These are phyloP conservation scores for Panus rudis DNA, from an alignment of 768 basidiomycete genomes.

Conservation along the genomic window DNA sequence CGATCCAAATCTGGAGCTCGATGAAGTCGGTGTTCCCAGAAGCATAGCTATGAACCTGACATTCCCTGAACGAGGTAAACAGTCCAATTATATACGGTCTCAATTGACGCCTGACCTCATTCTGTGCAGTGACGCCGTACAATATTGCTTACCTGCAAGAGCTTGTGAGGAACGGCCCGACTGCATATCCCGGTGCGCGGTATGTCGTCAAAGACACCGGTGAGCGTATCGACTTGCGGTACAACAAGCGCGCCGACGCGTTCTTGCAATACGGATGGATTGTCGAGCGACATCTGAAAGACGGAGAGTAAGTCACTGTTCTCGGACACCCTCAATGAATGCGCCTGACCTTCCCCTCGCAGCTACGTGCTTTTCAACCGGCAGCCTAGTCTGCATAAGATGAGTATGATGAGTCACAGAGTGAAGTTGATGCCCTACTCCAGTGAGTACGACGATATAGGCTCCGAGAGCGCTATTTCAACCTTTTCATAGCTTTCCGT, in stretches of 20 bases:
- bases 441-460: constrained; percentile 47
- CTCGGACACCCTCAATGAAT: not conserved
- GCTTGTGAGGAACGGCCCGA: constrained; percentile 91
- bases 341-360: not conserved
- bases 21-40: constrained; percentile 93
- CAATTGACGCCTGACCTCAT: constrained; percentile 3
- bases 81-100: not conserved
- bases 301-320: constrained; percentile 82
- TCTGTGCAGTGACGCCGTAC: constrained; percentile 79
- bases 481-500: constrained; percentile 69
- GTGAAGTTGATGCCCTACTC: constrained; percentile 98
- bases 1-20: constrained; percentile 93
- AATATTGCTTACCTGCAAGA: constrained; percentile 94
- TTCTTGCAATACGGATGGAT: constrained; percentile 98
- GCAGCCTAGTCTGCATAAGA: constrained; percentile 97
- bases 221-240: constrained; percentile 92
- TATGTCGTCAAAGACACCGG: constrained; percentile 97
- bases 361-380: constrained; percentile 96
- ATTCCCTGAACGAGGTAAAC: constrained; percentile 88
- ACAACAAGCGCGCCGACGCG: constrained; percentile 93
- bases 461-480: constrained; percentile 6
- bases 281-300: constrained; percentile 94
- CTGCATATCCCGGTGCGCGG: constrained; percentile 90
- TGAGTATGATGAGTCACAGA: constrained; percentile 99
- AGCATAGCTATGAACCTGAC: constrained; percentile 98